Base-by-base conservation (phyloP, 2,329 filamentous ascomycete genomes). In the Verticillium tricorpus region DNA sequence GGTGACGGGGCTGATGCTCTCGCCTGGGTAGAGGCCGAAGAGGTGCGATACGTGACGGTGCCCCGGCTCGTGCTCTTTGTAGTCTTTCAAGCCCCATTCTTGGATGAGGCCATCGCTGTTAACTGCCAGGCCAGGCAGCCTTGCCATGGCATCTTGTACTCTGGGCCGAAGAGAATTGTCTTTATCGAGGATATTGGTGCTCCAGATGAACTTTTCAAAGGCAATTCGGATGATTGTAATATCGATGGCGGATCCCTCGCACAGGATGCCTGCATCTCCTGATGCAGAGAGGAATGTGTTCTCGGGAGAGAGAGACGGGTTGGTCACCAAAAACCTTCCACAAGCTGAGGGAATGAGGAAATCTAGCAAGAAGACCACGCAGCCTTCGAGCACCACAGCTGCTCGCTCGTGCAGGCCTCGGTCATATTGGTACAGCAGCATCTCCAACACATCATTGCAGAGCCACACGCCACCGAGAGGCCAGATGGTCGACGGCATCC, bases 11-110 rank as follows among this genome's bases (percentile, higher is more conserved):
- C 66, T 70, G 12, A 70, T 72, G 1, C 73, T 73, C 5, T 71
- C 70, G 1, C 66, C 65, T 0, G 82, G 81, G 59, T 79, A 78
- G 2, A 84, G 72, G 0, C 75, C 80, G 63, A 78, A 82, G 0
- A 83, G 72, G 62, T 82, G 81, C 0, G 79, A 82, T 4, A 83
- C 74, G 58, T 84, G 82, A 1, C 82, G 75, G 62, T 84, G 81
- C 0, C 80, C 80, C 0, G 77, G 78, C 57, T 83, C 81, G 3
- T 73, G 69, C 63, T 74, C 78, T 11, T 67, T 64, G 52, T 77
- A 74, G 7, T 80, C 69, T 3, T 70, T 72, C 2, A 73, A 72
- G n/a, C 81, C 78, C 77, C 77, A 80, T 69, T 80, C 78, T 28
- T 77, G 75, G 12, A 80, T 72, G 37, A 74, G 69, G 2, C 75